Conservation (phyloP, 2,329 filamentous ascomycete genomes). For the Fusarium redolens region DNA sequence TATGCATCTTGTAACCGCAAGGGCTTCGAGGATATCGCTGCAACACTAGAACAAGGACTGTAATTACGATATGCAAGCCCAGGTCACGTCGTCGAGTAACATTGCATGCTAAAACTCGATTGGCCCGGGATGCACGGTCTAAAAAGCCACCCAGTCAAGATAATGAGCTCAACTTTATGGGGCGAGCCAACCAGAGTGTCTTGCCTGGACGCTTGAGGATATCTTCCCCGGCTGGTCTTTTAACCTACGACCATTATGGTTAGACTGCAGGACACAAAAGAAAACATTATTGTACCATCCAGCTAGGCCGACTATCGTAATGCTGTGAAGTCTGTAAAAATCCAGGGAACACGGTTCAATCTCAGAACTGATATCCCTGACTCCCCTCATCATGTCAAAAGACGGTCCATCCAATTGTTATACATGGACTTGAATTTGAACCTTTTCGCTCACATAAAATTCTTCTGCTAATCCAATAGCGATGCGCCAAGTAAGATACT, state of each 20-base stretch:
- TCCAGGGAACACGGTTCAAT: conserved; percentile 29
- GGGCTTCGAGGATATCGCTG: neutral
- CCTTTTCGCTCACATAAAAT: neutral
- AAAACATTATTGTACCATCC: conserved; percentile 9
- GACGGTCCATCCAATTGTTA: conserved; percentile 35
- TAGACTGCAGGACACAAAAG: neutral
- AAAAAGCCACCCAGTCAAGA: conserved; percentile 9
- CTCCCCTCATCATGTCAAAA: conserved; percentile 4
- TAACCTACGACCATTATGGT: conserved; percentile 6
- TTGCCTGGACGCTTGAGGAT: conserved; percentile 25
- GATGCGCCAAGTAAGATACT: neutral
- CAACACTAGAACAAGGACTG: conserved; percentile 16
- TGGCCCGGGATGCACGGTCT: conserved; percentile 14
- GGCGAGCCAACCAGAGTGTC: conserved; percentile 20
- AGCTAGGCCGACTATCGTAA: conserved; percentile 1
- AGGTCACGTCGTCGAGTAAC: conserved; percentile 34
- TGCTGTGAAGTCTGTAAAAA: neutral
- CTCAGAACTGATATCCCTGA: conserved; percentile 8
- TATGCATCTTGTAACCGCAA: conserved; percentile 4
- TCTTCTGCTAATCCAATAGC: conserved; percentile 21
- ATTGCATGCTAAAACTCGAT: conserved; percentile 22
- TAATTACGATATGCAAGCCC: conserved; percentile 47
- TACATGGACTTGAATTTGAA: conserved; percentile 25
- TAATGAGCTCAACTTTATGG: neutral
- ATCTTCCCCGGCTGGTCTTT: conserved; percentile 22